A percentile compares a stretch with the other conserved stretches of the same genome.
These are phyloP conservation scores for Tieghemiomyces parasiticus DNA, from an alignment of 192 early-diverging fungal genomes.

Conservation along the genomic window DNA sequence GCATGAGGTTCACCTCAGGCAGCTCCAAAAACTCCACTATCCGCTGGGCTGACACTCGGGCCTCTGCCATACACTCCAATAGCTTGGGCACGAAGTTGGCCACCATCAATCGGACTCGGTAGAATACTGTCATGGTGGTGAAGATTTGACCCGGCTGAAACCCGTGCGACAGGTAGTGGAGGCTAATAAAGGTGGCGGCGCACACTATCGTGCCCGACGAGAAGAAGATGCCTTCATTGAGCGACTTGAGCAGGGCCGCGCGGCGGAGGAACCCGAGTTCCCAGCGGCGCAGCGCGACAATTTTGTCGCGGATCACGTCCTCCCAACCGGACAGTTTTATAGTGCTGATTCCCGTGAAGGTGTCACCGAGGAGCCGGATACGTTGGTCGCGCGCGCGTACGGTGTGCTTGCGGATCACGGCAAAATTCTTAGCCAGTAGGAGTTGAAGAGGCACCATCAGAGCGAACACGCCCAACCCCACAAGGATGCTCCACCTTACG, in stretches of 20 bases:
- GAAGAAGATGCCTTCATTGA: constrained; percentile 5
- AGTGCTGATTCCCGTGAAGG: neutral
- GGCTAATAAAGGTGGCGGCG: neutral
- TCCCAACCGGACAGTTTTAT: constrained; percentile 7
- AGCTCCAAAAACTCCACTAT: constrained; percentile 3
- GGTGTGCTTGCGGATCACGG: constrained; percentile 14
- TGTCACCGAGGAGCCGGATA: constrained; percentile 14
- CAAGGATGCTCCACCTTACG: constrained; percentile 4
- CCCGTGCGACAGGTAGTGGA: neutral
- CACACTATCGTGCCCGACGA: neutral
- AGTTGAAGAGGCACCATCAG: constrained; percentile 27
- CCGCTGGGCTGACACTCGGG: neutral
- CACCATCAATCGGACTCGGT: constrained; percentile 1
- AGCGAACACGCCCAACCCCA: constrained; percentile 20
- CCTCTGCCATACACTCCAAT: constrained; percentile 5
- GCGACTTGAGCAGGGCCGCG: neutral
- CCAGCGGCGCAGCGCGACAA: neutral
- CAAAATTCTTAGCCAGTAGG: constrained; percentile 23
- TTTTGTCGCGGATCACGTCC: neutral
- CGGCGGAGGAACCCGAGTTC: constrained; percentile 2
- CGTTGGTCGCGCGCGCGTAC: constrained; percentile 24
- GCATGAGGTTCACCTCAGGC: too few species aligned
- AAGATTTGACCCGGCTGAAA: constrained; percentile 8
- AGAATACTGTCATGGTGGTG: constrained; percentile 2
- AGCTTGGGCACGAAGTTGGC: constrained; percentile 2